Base-by-base conservation (phyloP, 2,329 filamentous ascomycete species). In the Zymoseptoria brevis region DNA sequence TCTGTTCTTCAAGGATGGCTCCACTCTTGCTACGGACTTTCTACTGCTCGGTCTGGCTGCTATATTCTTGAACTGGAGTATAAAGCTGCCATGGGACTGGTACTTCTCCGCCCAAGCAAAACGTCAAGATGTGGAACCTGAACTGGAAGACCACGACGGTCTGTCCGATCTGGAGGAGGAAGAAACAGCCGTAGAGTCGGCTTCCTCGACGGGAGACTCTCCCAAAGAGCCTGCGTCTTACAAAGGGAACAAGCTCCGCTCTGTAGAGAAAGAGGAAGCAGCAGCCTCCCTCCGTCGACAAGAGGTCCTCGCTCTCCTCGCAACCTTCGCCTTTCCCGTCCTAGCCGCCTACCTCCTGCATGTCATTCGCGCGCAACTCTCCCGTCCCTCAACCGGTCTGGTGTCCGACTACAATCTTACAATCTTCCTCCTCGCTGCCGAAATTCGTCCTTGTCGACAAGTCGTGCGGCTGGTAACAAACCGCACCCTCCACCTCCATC, bases 391-490 rank as follows among this genome's bases (percentile, higher is more conserved):
- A 0, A 91, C 95, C 72, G 89, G 89, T 1, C 79, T 97, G 9
- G 87, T 97, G 6, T 96, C 90, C 4, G 89, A 96, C 73, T 95
- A 93, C 75, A 96, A 96, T 73, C 80, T 97, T 57, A 91, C 87
- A 11, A 89, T 97, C 56, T 97, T 96, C 73, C 79, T 96, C 2
- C 81, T 96, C 19, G 89, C 88, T 0, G 89, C 93, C 3, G 93
- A 97, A 74, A 79, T 96, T 26, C 86, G 89, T 2, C 93, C 93
- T 0, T 77, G 91, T 54, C 84, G 89, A 1, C 92, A 96, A 70
- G 76, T 95, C 24, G 83, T 96, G 62, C 89, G 87, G 70, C 82
- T 96, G 68, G 81, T 95, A 3, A 87, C 90, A 68, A 82, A 84
- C 13, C 84, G 90, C 35, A 96, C 91, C 2, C 77, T 95, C 8